A percentile compares a stretch with the other conserved stretches of the same genome.
These are phyloP conservation scores for Dryas octopetala DNA, from an alignment of 306 rosid genomes.

Conservation along the genomic window DNA sequence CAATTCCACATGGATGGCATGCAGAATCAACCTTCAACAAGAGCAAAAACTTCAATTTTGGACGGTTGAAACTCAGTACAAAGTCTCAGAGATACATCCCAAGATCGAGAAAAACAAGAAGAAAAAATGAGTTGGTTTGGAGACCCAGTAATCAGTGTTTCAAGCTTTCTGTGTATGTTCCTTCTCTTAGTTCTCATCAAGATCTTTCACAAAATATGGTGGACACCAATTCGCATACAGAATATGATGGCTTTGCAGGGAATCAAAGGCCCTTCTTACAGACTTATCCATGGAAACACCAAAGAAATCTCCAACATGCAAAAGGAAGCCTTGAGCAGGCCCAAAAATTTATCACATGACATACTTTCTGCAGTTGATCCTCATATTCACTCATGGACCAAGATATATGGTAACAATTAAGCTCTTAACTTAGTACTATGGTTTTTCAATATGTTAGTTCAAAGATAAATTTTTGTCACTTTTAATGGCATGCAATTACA, in stretches of 20 bases:
- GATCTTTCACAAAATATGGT: conserved; percentile 20
- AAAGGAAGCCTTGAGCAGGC: conserved; percentile 6
- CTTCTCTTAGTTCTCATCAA: background rate
- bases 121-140: background rate
- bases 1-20: no score
- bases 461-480: background rate
- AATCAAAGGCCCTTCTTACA: conserved; percentile 28
- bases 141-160: background rate
- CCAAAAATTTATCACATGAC: conserved; percentile 2
- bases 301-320: conserved; percentile 14
- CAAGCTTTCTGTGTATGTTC: background rate
- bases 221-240: conserved; percentile 19
- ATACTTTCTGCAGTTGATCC: conserved; percentile 13
- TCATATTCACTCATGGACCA: conserved; percentile 16
- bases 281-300: conserved; percentile 23
- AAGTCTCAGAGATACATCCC: no score
- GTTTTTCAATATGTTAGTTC: background rate
- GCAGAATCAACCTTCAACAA: no score
- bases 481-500: background rate
- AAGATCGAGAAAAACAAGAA: background rate
- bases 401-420: conserved; percentile 1
- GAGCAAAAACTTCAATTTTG: no score
- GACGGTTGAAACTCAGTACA: background rate
- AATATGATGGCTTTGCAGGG: conserved; percentile 14
- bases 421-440: background rate